Base-by-base conservation (phyloP, 1,284 basidiomycete species). In the Cryptococcus sp. region DNA sequence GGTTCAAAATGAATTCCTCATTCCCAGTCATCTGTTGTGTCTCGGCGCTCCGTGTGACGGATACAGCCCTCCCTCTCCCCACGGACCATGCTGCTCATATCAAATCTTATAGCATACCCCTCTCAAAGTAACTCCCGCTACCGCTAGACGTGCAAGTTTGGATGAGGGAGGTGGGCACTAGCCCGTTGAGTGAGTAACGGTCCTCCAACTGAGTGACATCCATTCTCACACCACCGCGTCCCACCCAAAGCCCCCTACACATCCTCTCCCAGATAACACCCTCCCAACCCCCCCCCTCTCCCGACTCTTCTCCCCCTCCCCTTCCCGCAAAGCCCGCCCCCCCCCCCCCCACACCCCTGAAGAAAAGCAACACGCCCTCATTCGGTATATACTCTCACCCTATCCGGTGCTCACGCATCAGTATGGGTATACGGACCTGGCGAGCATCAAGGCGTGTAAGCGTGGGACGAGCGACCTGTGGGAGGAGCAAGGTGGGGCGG, bases 341-440 rank as follows among this genome's bases (percentile, higher is more conserved):
- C n/a, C 11, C 23, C 38, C 21, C 50, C 52, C 44, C 23, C 40
- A 21, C 7, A 35, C 45, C 12, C 53, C 57, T 39, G 46, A 45
- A 9, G 60, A 61, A 12, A 52, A 53, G 3, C 73, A 75, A 39
- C 53, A 60, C 12, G 61, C 68, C 23, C 62, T 78, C 4, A 52
- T 78, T 13, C 60, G 66, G 11, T 78, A 73, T 55, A 64, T 78
- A 23, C 73, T 78, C 55, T 66, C 69, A 0, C 72, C 77, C 0
- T 55, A 62, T 8, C 63, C 70, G 6, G 68, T 78, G 3, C 58
- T 54, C 0, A 65, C 69, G 38, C 48, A 64, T 28, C 62, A 69
- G 23, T 69, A 64, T 38, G 70, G 69, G 16, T 78, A 75, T 56
- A 70, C 63, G 44, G 77, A 78, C 50, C 33, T 68, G 16, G 55